These are phyloP conservation scores for Penicillium silybi DNA, from an alignment of 495 filamentous ascomycete species.

Conservation along the genomic window DNA sequence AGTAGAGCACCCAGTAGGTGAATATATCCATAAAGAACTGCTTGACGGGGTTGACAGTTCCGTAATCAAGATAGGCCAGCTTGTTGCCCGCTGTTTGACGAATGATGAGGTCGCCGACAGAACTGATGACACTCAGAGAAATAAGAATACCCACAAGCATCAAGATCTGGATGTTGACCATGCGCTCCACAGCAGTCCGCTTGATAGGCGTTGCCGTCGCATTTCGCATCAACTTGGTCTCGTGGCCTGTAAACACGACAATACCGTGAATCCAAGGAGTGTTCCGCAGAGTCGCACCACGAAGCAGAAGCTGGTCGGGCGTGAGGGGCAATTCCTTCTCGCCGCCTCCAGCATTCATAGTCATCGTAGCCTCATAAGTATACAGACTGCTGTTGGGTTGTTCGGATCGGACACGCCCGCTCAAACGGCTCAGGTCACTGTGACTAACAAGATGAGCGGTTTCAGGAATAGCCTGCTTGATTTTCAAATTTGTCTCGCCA, in stretches of 20 bases:
- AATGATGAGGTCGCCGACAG: constrained; percentile 83
- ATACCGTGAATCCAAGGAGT: constrained; percentile 97
- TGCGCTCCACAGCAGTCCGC: constrained; percentile 87
- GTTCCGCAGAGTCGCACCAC: constrained; percentile 92
- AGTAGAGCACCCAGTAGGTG: constrained; percentile 99
- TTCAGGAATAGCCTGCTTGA: constrained; percentile 97
- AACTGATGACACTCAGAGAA: constrained; percentile 79
- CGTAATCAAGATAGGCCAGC: constrained; percentile 69
- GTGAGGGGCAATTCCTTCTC: constrained; percentile 87
- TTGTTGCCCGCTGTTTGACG: constrained; percentile 54
- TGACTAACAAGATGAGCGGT: constrained; percentile 84
- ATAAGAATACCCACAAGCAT: constrained; percentile 84
- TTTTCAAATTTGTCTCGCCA: constrained; percentile 97
- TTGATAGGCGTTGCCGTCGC: constrained; percentile 98
- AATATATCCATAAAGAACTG: constrained; percentile 94
- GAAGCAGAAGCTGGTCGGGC: constrained; percentile 80
- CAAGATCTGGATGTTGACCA: constrained; percentile 89
- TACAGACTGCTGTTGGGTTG: constrained; percentile 98
- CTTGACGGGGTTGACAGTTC: constrained; percentile 55
- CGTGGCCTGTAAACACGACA: constrained; percentile 97
- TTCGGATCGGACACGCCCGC: constrained; percentile 85
- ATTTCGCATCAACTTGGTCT: constrained; percentile 99
- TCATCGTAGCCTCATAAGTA: constrained; percentile 96
- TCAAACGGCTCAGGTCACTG: constrained; percentile 78
- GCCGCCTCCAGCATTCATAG: constrained; percentile 86